A percentile compares a stretch with the other conserved stretches of the same genome.
Conservation (phyloP, 1,284 basidiomycete species). For the Cutaneotrichosporon sp. region DNA sequence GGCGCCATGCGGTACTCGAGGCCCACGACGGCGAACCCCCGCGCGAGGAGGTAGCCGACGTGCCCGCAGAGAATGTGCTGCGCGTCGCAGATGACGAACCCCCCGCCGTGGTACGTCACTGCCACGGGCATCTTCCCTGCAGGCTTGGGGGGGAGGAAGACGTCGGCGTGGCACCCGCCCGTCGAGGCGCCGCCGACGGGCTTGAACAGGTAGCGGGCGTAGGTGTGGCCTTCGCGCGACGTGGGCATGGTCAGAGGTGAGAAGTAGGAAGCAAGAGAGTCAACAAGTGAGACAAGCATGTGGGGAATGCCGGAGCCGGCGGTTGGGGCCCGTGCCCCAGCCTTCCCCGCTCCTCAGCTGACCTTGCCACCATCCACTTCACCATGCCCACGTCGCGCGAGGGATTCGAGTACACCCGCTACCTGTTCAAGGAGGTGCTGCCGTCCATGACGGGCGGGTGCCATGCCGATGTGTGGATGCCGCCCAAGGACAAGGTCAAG, state of each 20-base stretch:
- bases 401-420: slow-evolving; percentile 8
- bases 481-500: neutral
- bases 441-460: slow-evolving; percentile 4
- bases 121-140: no score
- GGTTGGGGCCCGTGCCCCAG: neutral
- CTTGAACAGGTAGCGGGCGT: slow-evolving; percentile 11
- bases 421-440: slow-evolving; percentile 11
- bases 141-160: no score
- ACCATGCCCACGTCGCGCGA: slow-evolving; percentile 8
- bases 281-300: neutral
- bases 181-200: neutral
- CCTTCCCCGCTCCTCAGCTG: no score
- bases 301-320: neutral
- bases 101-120: slow-evolving; percentile 8
- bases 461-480: slow-evolving; percentile 10
- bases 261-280: neutral
- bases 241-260: slow-evolving; percentile 2
- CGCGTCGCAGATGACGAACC: slow-evolving; percentile 5
- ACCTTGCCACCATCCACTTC: neutral
- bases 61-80: slow-evolving; percentile 1
- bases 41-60: slow-evolving; percentile 2
- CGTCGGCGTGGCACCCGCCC: slow-evolving; percentile 11
- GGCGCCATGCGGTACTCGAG: slow-evolving; percentile 10
- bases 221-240: slow-evolving; percentile 9
- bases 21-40: slow-evolving; percentile 8